Percentiles rank a stretch among this genome's conserved stretches.
These are phyloP conservation scores for Ganoderma multipileum DNA, from an alignment of 1,284 basidiomycete species.

Conservation along the genomic window DNA sequence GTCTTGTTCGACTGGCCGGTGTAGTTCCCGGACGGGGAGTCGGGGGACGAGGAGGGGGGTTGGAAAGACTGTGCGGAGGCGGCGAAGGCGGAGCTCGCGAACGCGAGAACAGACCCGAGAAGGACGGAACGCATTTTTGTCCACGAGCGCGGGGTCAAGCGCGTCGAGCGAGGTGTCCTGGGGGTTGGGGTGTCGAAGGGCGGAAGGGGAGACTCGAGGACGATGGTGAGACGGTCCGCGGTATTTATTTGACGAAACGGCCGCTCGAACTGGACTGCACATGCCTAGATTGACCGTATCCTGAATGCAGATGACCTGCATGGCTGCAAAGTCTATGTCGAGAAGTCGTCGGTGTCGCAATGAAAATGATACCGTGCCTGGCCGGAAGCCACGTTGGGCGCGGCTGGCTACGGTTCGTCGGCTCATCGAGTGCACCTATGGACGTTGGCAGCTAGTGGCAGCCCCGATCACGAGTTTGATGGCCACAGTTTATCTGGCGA, in stretches of 20 bases:
- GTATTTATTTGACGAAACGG: background rate
- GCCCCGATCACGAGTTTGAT: background rate
- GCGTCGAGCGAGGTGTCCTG: background rate
- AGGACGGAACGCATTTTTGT: background rate
- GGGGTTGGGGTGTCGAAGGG: background rate
- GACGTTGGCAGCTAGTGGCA: background rate
- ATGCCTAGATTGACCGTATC: background rate
- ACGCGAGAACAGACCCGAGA: slow-evolving; percentile 16
- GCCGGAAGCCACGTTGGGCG: background rate
- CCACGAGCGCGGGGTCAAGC: background rate
- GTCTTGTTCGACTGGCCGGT: slow-evolving; percentile 49
- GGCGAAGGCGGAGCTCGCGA: slow-evolving; percentile 32
- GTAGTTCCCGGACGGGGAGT: slow-evolving; percentile 43
- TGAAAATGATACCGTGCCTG: background rate
- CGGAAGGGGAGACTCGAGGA: background rate
- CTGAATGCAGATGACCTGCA: background rate
- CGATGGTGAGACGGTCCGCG: background rate
- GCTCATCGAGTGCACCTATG: background rate
- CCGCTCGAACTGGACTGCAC: background rate
- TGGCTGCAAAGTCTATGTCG: background rate
- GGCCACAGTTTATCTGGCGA: background rate
- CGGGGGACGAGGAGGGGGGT: slow-evolving; percentile 46
- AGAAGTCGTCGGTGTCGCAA: background rate
- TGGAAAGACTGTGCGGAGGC: slow-evolving; percentile 46
- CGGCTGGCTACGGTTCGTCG: background rate